Conservation (phyloP, 2,329 filamentous ascomycete species). For the Exophiala sideris region DNA sequence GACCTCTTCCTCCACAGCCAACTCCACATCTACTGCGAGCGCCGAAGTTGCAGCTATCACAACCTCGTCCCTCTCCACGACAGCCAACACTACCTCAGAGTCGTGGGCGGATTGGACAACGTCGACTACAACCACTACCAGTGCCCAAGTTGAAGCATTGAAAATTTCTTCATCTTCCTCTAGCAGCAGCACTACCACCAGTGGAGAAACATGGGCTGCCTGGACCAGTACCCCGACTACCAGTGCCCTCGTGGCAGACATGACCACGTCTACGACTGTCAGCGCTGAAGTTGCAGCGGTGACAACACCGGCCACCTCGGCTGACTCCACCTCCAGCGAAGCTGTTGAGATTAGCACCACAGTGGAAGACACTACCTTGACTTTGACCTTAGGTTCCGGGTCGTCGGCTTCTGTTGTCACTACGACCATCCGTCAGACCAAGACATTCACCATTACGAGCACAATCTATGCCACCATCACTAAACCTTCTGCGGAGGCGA, state of each 20-base stretch:
- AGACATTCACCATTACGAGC: conserved; percentile 14
- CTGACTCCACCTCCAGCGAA: conserved; percentile 7
- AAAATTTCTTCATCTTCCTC: not conserved
- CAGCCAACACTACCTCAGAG: not conserved
- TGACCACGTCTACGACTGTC: not conserved
- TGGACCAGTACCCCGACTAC: conserved; percentile 7
- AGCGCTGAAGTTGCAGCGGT: not conserved
- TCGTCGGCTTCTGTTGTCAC: conserved; percentile 20
- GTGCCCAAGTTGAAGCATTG: not conserved
- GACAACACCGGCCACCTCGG: not conserved
- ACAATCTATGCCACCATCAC: conserved; percentile 22
- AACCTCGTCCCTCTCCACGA: not conserved
- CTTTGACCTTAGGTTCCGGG: conserved; percentile 19
- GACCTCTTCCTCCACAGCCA: not conserved
- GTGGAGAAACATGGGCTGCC: not conserved
- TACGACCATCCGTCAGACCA: conserved; percentile 20
- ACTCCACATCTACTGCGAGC: conserved; percentile 5
- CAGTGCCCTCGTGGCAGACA: not conserved
- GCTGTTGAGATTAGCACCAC: conserved; percentile 14
- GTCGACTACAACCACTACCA: conserved; percentile 4
- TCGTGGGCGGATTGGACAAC: conserved; percentile 7
- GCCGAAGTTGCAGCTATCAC: not conserved
- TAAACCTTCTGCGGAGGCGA: conserved; percentile 7
- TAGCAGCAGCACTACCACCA: not conserved
- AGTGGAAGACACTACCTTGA: conserved; percentile 14